Evolutionary conservation across 208 protist species (phyloP).

Genomic region (Borovskyia barvae): DNA sequence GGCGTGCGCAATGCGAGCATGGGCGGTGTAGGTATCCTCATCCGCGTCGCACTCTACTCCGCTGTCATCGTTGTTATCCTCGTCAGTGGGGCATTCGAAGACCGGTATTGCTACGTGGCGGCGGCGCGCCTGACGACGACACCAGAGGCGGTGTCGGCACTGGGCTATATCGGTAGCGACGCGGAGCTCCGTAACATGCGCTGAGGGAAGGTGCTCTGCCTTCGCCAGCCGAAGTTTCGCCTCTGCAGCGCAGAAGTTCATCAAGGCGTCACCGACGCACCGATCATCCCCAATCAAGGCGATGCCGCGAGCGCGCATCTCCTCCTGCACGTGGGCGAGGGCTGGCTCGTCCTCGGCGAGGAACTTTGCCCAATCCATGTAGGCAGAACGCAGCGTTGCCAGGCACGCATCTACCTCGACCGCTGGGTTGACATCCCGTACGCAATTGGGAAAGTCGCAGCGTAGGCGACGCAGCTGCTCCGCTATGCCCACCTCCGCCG

Average conservation of each 20-base stretch:
- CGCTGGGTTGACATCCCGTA: constrained; percentile 60
- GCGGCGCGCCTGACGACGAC: constrained; percentile 33
- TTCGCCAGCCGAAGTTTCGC: constrained; percentile 38
- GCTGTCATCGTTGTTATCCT: constrained; percentile 13
- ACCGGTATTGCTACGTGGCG: constrained; percentile 21
- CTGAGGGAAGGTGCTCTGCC: constrained; percentile 10
- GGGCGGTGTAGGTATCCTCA: constrained; percentile 16
- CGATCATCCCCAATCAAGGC: constrained; percentile 54
- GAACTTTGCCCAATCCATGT: constrained; percentile 44
- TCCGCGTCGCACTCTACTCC: constrained; percentile 8
- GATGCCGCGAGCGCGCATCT: constrained; percentile 40
- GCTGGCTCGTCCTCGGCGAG: constrained; percentile 19
- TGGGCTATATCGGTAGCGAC: constrained; percentile 32
- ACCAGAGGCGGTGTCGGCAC: constrained; percentile 50
- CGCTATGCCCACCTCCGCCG: constrained; percentile 38
- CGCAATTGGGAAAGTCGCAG: constrained; percentile 50
- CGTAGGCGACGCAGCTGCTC: constrained; percentile 31
- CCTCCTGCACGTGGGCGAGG: constrained; percentile 33
- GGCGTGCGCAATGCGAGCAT: constrained; percentile 12
- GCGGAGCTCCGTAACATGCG: constrained; percentile 21
- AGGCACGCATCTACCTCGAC: constrained; percentile 55
- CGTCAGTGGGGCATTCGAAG: constrained; percentile 25
- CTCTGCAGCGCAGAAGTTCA: constrained; percentile 41
- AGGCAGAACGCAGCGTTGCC: constrained; percentile 31
- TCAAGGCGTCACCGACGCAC: constrained; percentile 43